These are phyloP conservation scores for Mortierella sp. DNA, from an alignment of 371 early-diverging fungal genomes.

Conservation along the genomic window DNA sequence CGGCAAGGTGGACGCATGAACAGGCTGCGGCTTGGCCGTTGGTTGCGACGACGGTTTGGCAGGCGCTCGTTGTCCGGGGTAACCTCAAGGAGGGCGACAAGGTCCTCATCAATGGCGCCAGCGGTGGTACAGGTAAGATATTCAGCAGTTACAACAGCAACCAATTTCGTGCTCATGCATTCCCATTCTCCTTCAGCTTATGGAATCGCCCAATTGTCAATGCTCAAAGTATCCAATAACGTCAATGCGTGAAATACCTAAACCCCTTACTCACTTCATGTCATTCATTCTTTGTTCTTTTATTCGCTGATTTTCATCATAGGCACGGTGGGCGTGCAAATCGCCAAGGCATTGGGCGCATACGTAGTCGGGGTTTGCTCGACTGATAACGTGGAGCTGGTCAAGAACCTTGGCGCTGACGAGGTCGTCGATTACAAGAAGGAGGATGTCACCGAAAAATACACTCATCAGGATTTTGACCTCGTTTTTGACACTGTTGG, in stretches of 20 bases:
- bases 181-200: no score
- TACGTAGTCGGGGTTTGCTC: slow-evolving; percentile 77
- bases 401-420: slow-evolving; percentile 72
- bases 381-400: slow-evolving; percentile 63
- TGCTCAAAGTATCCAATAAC: neutral
- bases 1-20: slow-evolving; percentile 56
- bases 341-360: slow-evolving; percentile 69
- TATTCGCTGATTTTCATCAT: slow-evolving; percentile 15
- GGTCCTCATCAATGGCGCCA: slow-evolving; percentile 60
- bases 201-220: neutral
- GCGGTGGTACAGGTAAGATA: slow-evolving; percentile 61
- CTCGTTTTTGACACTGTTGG: slow-evolving; percentile 58
- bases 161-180: neutral
- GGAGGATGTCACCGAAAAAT: slow-evolving; percentile 44
- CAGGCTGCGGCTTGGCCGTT: slow-evolving; percentile 65
- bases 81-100: slow-evolving; percentile 42
- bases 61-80: slow-evolving; percentile 49
- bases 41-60: slow-evolving; percentile 64
- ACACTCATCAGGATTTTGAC: slow-evolving; percentile 48
- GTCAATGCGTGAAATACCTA: neutral
- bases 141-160: neutral
- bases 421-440: slow-evolving; percentile 69
- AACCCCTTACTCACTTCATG: no score
- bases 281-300: neutral
- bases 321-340: slow-evolving; percentile 73